Percentiles rank a stretch among this genome's conserved stretches.
These are phyloP conservation scores for Aegilops speltoides DNA, from an alignment of 176 grass and related monocot genomes.

Conservation along the genomic window DNA sequence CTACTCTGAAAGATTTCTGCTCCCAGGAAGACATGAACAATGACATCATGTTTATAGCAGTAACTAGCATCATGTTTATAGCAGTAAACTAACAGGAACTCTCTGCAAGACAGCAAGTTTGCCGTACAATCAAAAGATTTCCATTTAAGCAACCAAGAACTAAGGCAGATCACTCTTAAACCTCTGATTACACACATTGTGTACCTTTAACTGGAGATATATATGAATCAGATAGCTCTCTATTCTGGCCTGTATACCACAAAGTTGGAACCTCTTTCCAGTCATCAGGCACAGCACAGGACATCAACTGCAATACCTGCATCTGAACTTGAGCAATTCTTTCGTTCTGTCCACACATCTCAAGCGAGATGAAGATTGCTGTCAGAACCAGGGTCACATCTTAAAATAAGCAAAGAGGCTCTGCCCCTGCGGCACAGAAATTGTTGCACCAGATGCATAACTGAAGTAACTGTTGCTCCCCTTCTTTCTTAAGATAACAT, in stretches of 20 bases:
- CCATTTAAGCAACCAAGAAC: not conserved
- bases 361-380: conserved; percentile 15
- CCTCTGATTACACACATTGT: not conserved
- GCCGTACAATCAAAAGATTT: not conserved
- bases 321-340: conserved; percentile 20
- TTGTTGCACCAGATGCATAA: conserved; percentile 20
- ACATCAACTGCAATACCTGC: conserved; percentile 21
- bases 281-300: not conserved
- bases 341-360: conserved; percentile 23
- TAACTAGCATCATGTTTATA: conserved; percentile 6
- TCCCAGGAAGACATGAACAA: not conserved
- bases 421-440: not conserved
- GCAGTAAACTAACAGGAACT: conserved; percentile 1
- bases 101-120: not conserved
- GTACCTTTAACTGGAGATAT: not conserved
- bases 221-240: not conserved
- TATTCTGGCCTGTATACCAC: not conserved
- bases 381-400: conserved; percentile 1
- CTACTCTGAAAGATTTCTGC: not conserved
- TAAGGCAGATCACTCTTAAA: not conserved
- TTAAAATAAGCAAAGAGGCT: conserved; percentile 16
- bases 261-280: not conserved
- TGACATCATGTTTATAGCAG: not conserved
- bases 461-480: conserved; percentile 26
- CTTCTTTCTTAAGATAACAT: conserved; percentile 12